Base-by-base conservation (phyloP, 2,329 filamentous ascomycete species). In the Aureobasidium musti region DNA sequence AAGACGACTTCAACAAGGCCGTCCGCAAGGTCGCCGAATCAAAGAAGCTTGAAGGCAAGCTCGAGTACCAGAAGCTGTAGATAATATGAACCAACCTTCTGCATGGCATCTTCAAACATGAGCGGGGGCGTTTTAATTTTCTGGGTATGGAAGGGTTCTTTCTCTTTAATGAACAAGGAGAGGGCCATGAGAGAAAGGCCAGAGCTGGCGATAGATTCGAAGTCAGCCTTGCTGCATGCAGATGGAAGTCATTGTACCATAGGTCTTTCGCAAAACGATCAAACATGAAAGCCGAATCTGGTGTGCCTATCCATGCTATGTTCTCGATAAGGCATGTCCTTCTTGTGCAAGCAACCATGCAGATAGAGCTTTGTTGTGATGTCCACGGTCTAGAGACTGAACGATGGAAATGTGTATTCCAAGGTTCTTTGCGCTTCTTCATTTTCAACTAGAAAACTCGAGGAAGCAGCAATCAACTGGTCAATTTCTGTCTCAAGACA, bases 1-100 rank as follows among this genome's bases (percentile, higher is more conserved):
- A 99, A 79, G 95, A 99, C 75, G 95, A 99, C 77, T 97, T 98
- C 87, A 99, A 97, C 84, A 97, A 97, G 82, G 95, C 95, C 4
- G 95, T 99, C 65, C 89, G 95, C 72, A 99, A 99, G 86, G 90
- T 99, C 72, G 92, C 91, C 19, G 95, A 99, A 80, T 86, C 91
- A 69, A 99, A 99, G 91, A 99, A 99, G 82, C 81, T 99, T 74
- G 95, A 99, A 80, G 94, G 95, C 80, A 98, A 98, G 83, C 84
- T 98, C 59, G 94, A 98, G 79, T 98, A 97, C 81, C 90, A 96
- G 86, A 97, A 97, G 82, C 83, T 97, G 81, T 97, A 89, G 63
- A 67, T 47, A 11, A 60, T n/a, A 8, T 17, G 10, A 30, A 6
- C 52, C 52, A 37, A 59, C 54, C 54, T 59, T 59, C 37, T 59